Evolutionary conservation across 805 yeast species (phyloP).

Genomic region (Schwanniomyces occidentalis): DNA sequence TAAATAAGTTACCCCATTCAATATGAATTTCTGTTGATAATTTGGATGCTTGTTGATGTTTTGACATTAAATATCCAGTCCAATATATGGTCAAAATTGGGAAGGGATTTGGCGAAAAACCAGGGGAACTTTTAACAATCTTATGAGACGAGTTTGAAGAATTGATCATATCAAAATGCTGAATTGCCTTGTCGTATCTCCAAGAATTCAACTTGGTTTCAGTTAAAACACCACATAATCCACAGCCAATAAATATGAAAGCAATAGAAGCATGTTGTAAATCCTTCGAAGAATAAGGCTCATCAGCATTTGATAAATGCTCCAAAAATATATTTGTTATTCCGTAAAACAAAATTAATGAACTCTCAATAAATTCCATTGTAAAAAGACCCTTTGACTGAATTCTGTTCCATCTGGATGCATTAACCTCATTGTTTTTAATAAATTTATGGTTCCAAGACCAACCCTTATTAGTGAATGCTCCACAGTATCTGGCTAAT

Average conservation of each 20-base stretch:
- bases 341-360: constrained; percentile 84
- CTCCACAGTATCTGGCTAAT: constrained; percentile 87
- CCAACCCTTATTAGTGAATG: constrained; percentile 73
- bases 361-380: constrained; percentile 83
- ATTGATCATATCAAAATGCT: constrained; percentile 7
- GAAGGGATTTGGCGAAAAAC: constrained; percentile 90
- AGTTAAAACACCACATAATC: constrained; percentile 82
- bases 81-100: constrained; percentile 91
- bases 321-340: constrained; percentile 87
- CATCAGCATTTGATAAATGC: constrained; percentile 68
- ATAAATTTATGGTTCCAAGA: constrained; percentile 71
- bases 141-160: constrained; percentile 6
- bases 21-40: constrained; percentile 78
- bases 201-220: constrained; percentile 67
- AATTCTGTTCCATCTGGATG: constrained; percentile 30
- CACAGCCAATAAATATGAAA: constrained; percentile 75
- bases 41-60: constrained; percentile 81
- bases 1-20: constrained; percentile 89
- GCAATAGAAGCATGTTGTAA: constrained; percentile 38
- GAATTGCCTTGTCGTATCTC: constrained; percentile 45
- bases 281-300: constrained; percentile 73
- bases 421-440: constrained; percentile 25
- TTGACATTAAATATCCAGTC: constrained; percentile 96
- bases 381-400: constrained; percentile 56
- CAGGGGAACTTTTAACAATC: constrained; percentile 52